Base-by-base conservation (phyloP, 2,329 filamentous ascomycete genomes). In the Exserohilum turcica region DNA sequence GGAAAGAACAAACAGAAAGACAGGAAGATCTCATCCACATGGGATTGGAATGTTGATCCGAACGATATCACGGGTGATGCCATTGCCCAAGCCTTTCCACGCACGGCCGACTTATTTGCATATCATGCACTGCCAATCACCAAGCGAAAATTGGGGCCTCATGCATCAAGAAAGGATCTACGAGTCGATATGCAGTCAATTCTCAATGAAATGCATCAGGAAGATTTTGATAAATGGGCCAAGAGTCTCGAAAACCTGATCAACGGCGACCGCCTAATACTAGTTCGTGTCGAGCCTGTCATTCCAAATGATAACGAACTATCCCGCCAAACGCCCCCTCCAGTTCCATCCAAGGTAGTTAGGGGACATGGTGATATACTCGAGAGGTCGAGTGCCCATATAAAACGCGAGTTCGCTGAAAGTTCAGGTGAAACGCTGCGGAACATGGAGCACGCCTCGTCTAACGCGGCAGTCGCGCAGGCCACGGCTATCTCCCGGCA, bases 81-180 rank as follows among this genome's bases (percentile, higher is more conserved):
- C n/a, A 12, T 59, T 13, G 8, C 21, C n/a, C 15, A 27, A 2
- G 18, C 48, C 5, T 69, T 70, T 40, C 28, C 53, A 7, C 48
- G 46, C 31, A 55, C 46, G 2, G 53, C 43, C 21, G 65, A 70
- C 49, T 50, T 70, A 0, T 70, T 67, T 19, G 63, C 66, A 0
- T 71, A 54, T 35, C 68, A 71, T 33, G 63, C 63, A 4, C 21
- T 67, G 2, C 65, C 66, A 0, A 37, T 66, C 2, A 53, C 59
- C 1, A 43, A 43, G 24, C 13, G 32, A 3, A 48, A 55, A 12
- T 51, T 68, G 7, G 61, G 56, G 2, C 8, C 48, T 0, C n/a
- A 24, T 5, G 57, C 62, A 1, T 52, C 42, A 2, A 56, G 48
- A 5, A 61, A 58, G 13, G 43, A 52, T 5, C 16, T 65, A 1